phyloP scores from a whole-genome alignment of 345 rosid genomes.

The Lagerstroemia speciosa region DNA sequence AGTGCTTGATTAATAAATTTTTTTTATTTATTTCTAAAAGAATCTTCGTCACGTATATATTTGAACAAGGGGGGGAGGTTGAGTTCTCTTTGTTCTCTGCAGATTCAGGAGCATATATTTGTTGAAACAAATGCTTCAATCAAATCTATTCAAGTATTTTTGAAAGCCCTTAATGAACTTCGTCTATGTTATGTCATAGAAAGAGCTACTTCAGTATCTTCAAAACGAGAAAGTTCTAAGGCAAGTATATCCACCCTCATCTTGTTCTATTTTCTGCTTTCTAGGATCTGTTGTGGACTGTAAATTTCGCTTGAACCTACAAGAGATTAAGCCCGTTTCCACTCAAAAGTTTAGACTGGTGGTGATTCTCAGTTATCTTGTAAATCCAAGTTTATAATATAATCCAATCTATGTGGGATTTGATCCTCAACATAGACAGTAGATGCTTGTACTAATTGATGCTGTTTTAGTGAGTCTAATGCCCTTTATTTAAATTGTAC shows the following conservation, averaged over 20 bases:
- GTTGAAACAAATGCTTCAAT: slow-evolving; percentile 54
- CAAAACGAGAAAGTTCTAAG: slow-evolving; percentile 57
- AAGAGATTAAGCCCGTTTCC: too few relatives aligned
- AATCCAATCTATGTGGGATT: too few relatives aligned
- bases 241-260: slow-evolving; percentile 14
- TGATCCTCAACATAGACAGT: too few relatives aligned
- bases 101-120: slow-evolving; percentile 76
- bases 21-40: too few relatives aligned
- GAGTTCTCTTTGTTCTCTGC: slow-evolving; percentile 12
- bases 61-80: neutral
- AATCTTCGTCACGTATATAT: neutral
- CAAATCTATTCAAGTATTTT: slow-evolving; percentile 80
- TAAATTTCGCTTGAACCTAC: too few relatives aligned
- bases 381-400: too few relatives aligned
- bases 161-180: slow-evolving; percentile 80
- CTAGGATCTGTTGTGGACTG: neutral
- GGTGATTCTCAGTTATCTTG: too few relatives aligned
- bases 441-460: neutral
- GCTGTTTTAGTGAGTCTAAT: neutral
- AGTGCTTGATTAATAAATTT: too few relatives aligned
- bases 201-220: slow-evolving; percentile 36
- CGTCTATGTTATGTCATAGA: slow-evolving; percentile 59
- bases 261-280: neutral
- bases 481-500: neutral
- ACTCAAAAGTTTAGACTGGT: too few relatives aligned